phyloP scores from a whole-genome alignment of 768 basidiomycete species.

The Sarcodon sp. region DNA sequence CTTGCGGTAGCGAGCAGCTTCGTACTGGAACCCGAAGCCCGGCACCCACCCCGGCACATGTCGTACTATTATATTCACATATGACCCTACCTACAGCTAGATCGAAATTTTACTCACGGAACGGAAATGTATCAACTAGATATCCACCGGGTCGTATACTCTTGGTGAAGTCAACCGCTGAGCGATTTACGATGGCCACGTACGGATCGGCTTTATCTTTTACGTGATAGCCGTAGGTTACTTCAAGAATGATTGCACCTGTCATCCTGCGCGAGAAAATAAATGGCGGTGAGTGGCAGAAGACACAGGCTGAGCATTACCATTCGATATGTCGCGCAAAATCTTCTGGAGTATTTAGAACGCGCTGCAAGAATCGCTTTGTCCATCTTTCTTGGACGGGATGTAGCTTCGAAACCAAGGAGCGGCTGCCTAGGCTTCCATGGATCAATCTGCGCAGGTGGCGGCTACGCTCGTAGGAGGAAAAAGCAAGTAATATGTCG shows the following conservation, averaged over 20 bases:
- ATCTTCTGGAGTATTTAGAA: no score
- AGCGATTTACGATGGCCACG: constrained; percentile 20
- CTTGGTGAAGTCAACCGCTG: constrained; percentile 12
- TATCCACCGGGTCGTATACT: constrained; percentile 16
- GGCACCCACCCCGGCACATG: constrained; percentile 27
- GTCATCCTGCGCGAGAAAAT: constrained; percentile 8
- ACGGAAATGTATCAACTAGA: constrained; percentile 17
- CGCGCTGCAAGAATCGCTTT: constrained; percentile 14
- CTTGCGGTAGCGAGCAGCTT: constrained; percentile 8
- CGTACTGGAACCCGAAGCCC: constrained; percentile 21
- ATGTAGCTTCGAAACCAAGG: constrained; percentile 10
- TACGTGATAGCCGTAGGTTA: constrained; percentile 16
- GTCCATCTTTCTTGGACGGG: constrained; percentile 18
- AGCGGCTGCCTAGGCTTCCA: background rate
- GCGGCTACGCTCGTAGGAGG: no score
- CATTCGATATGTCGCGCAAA: constrained; percentile 11
- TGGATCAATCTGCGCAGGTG: background rate
- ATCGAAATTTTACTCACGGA: constrained; percentile 7
- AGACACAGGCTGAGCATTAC: constrained; percentile 11
- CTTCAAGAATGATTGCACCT: constrained; percentile 15
- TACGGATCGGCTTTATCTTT: constrained; percentile 20
- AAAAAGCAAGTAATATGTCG: no score
- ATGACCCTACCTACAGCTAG: no score
- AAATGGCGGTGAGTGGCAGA: background rate
- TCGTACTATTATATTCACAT: constrained; percentile 11